These are phyloP conservation scores for Aspergillaceae sp. DNA, from an alignment of 2,329 filamentous ascomycete genomes.

Conservation along the genomic window DNA sequence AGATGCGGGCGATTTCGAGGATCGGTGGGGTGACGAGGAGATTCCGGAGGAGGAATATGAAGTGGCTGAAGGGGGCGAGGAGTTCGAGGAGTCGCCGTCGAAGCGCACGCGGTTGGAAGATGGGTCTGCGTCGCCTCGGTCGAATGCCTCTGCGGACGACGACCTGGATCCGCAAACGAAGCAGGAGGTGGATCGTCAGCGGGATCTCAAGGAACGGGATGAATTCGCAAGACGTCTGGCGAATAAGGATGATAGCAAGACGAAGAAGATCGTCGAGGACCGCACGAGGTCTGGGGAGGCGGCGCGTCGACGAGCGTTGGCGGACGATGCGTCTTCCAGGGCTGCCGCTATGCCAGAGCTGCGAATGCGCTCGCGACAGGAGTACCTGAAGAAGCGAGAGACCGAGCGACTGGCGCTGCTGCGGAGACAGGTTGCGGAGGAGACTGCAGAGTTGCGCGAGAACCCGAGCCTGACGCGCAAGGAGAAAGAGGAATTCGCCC, in stretches of 20 bases:
- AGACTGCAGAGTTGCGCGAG: constrained; percentile 69
- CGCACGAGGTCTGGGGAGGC: constrained; percentile 50
- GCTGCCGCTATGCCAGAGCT: constrained; percentile 69
- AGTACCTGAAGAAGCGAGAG: constrained; percentile 90
- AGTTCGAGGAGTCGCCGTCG: constrained; percentile 60
- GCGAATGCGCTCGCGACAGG: constrained; percentile 74
- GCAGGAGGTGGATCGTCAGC: constrained; percentile 51
- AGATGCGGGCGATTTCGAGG: constrained; percentile 55
- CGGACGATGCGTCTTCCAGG: constrained; percentile 59
- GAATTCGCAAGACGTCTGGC: constrained; percentile 70
- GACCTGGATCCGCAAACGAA: constrained; percentile 51
- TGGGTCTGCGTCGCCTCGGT: constrained; percentile 29
- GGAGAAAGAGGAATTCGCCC: constrained; percentile 80
- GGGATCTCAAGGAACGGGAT: constrained; percentile 66
- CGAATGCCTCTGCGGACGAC: constrained; percentile 33
- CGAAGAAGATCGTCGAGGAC: constrained; percentile 60
- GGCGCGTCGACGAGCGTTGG: constrained; percentile 53
- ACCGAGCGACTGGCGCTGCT: constrained; percentile 76
- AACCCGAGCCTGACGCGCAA: constrained; percentile 65
- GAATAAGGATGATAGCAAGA: constrained; percentile 60
- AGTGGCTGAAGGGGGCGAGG: constrained; percentile 38
- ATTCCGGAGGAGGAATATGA: constrained; percentile 28
- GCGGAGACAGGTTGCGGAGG: constrained; percentile 81
- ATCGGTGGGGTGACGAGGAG: constrained; percentile 76
- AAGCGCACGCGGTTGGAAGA: constrained; percentile 63